These are phyloP conservation scores for Tulasnella calospora DNA, from an alignment of 768 basidiomycete species.

Conservation along the genomic window DNA sequence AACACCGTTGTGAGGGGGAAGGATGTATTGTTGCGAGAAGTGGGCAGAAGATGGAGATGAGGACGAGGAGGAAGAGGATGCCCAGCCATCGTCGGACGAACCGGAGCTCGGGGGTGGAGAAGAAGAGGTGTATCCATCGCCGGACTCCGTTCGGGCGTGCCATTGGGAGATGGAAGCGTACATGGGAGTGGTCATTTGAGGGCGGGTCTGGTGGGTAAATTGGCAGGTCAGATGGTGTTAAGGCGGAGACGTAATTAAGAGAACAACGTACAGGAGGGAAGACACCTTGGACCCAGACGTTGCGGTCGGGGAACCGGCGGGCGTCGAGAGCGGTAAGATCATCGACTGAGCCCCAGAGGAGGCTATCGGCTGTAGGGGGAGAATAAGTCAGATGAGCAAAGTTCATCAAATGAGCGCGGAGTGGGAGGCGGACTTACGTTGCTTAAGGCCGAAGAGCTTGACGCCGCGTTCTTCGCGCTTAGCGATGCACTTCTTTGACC, in stretches of 20 bases:
- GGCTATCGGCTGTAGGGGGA: slow-evolving; percentile 23
- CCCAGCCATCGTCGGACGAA: slow-evolving; percentile 19
- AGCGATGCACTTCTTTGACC: slow-evolving; percentile 24
- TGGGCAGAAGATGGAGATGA: slow-evolving; percentile 19
- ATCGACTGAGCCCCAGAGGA: slow-evolving; percentile 26
- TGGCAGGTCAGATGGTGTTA: background rate
- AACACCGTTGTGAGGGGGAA: slow-evolving; percentile 2
- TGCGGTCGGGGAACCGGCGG: slow-evolving; percentile 17
- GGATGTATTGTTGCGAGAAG: slow-evolving; percentile 22
- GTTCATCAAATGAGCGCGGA: background rate
- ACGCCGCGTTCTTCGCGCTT: slow-evolving; percentile 22
- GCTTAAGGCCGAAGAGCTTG: slow-evolving; percentile 25
- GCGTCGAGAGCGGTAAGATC: slow-evolving; percentile 22
- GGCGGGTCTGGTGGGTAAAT: slow-evolving; percentile 15
- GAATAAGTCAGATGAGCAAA: slow-evolving; percentile 8
- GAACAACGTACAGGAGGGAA: slow-evolving; percentile 26
- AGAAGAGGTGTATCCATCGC: slow-evolving; percentile 15
- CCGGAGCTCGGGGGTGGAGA: slow-evolving; percentile 22
- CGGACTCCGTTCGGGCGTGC: slow-evolving; percentile 10
- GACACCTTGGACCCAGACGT: slow-evolving; percentile 21
- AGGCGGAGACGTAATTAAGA: slow-evolving; percentile 13
- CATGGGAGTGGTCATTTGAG: slow-evolving; percentile 22
- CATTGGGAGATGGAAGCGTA: slow-evolving; percentile 24
- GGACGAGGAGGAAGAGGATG: background rate
- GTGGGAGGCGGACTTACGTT: slow-evolving; percentile 20